Percentiles rank a stretch among this genome's conserved stretches.
phyloP scores from a whole-genome alignment of 192 early-diverging fungal genomes.

The Coemansia erecta region DNA sequence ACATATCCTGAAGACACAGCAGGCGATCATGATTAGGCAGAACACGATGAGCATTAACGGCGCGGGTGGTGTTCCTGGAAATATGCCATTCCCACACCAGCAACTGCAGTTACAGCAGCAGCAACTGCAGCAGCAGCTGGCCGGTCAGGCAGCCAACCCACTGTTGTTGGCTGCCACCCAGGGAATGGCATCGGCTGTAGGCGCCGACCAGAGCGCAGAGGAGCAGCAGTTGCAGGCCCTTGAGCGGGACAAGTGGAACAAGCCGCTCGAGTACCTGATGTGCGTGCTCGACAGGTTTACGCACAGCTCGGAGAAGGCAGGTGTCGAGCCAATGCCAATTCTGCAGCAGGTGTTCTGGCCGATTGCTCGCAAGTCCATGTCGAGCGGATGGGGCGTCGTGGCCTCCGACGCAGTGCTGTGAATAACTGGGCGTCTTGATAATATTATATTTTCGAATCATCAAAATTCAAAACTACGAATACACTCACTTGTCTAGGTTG shows the following conservation, averaged over 20 bases:
- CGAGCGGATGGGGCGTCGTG: conserved; percentile 41
- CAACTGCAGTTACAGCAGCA: conserved; percentile 2
- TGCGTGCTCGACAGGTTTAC: conserved; percentile 48
- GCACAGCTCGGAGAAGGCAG: conserved; percentile 33
- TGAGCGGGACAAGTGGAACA: conserved; percentile 50
- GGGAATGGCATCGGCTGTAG: conserved; percentile 5
- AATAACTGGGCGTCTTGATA: no score
- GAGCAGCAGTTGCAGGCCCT: conserved; percentile 34
- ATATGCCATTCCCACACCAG: conserved; percentile 1
- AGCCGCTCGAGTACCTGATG: conserved; percentile 48
- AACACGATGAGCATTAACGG: conserved; percentile 21
- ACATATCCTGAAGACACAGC: conserved; percentile 34
- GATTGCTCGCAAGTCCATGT: conserved; percentile 43
- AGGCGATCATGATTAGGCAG: conserved; percentile 34
- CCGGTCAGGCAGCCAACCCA: conserved; percentile 9
- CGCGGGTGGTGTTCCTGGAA: background rate
- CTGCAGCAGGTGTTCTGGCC: conserved; percentile 54
- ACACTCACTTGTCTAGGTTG: conserved; percentile 8
- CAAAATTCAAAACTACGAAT: background rate
- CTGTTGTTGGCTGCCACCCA: conserved; percentile 24
- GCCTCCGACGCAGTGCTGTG: conserved; percentile 41
- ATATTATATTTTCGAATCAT: no score
- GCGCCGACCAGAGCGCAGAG: conserved; percentile 14
- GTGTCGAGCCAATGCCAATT: conserved; percentile 43
- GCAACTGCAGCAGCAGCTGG: conserved; percentile 14